Evolutionary conservation across 106 monocot genomes (phyloP), one percentile per base, ranked within the genome.

Genomic region (Allium fistulosum): DNA sequence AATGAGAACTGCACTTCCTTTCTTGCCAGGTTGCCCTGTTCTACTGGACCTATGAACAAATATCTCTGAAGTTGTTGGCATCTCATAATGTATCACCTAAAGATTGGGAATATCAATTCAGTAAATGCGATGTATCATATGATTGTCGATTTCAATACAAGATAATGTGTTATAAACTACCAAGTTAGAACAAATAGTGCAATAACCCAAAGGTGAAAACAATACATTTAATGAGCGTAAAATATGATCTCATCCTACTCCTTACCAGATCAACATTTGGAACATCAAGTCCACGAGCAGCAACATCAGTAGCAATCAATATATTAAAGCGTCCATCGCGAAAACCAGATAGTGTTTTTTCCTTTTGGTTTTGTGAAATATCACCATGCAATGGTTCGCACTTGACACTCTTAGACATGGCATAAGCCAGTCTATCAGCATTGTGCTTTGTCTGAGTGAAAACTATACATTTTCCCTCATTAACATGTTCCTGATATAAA

Each of bases 401-500:
- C 67, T 28, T 71, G 63, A 76, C 74, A 53, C 71, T 85, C 26
- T 72, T 73, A 58, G 82, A 74, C 88, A 99, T 84, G 12, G 55
- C 71, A 71, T 80, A 80, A 55, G 97, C 74, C 63, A 99, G 69
- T 17, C 87, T 75, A 78, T 99, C 92, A 22, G 92, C 97, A 75
- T 99, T 92, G 51, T 92, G 86, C 69, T 99, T 99, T 62, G 97
- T 99, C 74, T 99, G 97, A 28, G 92, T 93, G 62, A 99, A 99
- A 64, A 99, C 77, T 67, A 99, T 99, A 71, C 92, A 90, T 79
- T 99, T 99, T 71, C 97, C 97, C 17, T 92, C 97, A 75, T 99
- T 93, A 51, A 82, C 97, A 80, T 99, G 84, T 69, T 93, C 97
- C 97, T 99, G 65, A 22, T 37, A 37, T 37, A 37, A 37, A 37